phyloP scores from a whole-genome alignment of 768 basidiomycete genomes.

The Trametes punicea region DNA sequence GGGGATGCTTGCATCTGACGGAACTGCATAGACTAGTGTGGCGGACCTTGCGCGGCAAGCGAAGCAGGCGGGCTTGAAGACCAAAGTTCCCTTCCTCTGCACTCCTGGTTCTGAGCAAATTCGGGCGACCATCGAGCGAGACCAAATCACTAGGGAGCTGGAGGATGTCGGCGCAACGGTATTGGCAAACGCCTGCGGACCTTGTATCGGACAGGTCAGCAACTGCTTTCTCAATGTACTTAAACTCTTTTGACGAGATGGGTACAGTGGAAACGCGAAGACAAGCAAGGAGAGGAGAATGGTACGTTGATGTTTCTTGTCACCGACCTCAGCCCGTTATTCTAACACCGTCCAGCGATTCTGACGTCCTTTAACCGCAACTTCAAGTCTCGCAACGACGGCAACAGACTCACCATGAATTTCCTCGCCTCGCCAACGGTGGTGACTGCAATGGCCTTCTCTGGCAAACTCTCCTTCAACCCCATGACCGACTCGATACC shows the following conservation, averaged over 20 bases:
- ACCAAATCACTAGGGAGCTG: constrained; percentile 76
- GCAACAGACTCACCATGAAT: constrained; percentile 92
- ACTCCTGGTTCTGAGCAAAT: constrained; percentile 96
- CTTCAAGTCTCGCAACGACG: constrained; percentile 96
- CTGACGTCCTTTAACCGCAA: constrained; percentile 95
- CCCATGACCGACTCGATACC: constrained; percentile 74
- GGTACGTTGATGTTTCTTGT: constrained; percentile 44
- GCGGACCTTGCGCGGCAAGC: constrained; percentile 91
- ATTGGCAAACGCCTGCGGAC: constrained; percentile 96
- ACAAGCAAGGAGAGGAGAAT: constrained; percentile 86
- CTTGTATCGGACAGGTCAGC: constrained; percentile 91
- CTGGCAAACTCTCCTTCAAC: constrained; percentile 91
- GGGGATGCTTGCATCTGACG: too few relatives aligned
- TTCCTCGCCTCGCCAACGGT: constrained; percentile 96
- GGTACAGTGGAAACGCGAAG: constrained; percentile 85
- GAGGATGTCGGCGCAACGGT: constrained; percentile 92
- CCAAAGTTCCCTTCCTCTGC: constrained; percentile 84
- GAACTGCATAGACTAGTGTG: constrained; percentile 77
- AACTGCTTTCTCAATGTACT: neutral
- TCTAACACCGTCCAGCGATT: constrained; percentile 58
- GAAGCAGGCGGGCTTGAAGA: constrained; percentile 71
- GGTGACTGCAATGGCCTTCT: constrained; percentile 97
- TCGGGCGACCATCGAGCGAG: constrained; percentile 95
- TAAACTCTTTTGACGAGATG: neutral
- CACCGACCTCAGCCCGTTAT: neutral